phyloP scores from a whole-genome alignment of 225 moss, liverwort and hornwort genomes.

The Anthoceros angustus region DNA sequence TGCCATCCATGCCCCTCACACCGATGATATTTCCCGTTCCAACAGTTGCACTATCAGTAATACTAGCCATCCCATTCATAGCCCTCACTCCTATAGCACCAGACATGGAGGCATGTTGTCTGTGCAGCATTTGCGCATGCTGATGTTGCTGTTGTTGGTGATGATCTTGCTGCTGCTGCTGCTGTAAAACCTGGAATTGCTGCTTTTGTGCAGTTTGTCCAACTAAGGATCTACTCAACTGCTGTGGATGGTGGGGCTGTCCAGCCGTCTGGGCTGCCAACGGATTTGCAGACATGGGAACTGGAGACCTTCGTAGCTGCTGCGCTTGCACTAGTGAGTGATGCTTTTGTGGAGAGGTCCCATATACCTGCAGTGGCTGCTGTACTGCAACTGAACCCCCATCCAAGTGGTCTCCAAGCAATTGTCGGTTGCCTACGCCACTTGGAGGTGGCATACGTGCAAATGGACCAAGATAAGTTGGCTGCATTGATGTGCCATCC shows the following conservation, averaged over 20 bases:
- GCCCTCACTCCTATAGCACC: conserved; percentile 38
- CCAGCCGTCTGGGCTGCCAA: neutral
- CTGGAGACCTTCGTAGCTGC: conserved; percentile 13
- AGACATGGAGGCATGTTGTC: conserved; percentile 29
- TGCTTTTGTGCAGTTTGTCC: too few species aligned
- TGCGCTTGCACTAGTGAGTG: conserved; percentile 8
- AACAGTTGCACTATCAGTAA: conserved; percentile 16
- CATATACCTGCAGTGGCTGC: conserved; percentile 57
- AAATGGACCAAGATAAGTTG: conserved; percentile 69
- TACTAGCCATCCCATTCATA: conserved; percentile 36
- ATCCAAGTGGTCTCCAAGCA: conserved; percentile 58
- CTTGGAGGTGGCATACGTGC: conserved; percentile 98
- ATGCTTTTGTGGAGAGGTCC: conserved; percentile 32
- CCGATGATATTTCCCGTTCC: conserved; percentile 20
- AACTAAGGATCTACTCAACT: too few species aligned
- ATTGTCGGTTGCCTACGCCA: conserved; percentile 57
- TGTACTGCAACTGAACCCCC: conserved; percentile 23
- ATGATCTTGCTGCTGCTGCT: conserved; percentile 37
- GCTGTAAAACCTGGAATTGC: too few species aligned
- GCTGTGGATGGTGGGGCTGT: conserved; percentile 14
- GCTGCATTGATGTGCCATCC: too few species aligned
- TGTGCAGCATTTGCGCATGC: conserved; percentile 36
- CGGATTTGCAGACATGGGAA: conserved; percentile 8
- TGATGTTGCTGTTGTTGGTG: conserved; percentile 47
- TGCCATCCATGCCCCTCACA: conserved; percentile 10